phyloP scores from a whole-genome alignment of 2,329 filamentous ascomycete species.

The Fusarium nodosum region DNA sequence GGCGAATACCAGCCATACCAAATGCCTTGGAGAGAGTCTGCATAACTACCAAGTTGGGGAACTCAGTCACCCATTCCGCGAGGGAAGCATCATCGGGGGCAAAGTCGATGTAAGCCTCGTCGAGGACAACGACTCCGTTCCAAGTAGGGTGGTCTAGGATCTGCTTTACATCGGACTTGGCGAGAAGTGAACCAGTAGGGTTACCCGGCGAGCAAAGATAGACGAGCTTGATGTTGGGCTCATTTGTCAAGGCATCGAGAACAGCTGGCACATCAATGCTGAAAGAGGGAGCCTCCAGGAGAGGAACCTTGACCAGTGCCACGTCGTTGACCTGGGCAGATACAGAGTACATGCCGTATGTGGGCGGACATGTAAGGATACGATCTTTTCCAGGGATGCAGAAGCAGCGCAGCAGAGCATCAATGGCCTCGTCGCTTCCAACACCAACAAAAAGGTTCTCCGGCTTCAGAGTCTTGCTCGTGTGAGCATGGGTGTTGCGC shows the following conservation, averaged over 20 bases:
- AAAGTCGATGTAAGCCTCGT: constrained; percentile 98
- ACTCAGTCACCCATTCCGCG: constrained; percentile 91
- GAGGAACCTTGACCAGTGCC: constrained; percentile 84
- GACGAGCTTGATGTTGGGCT: constrained; percentile 81
- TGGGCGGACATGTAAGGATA: constrained; percentile 94
- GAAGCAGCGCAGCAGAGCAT: constrained; percentile 93
- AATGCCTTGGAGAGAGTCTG: constrained; percentile 99
- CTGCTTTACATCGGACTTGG: constrained; percentile 78
- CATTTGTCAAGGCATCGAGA: constrained; percentile 70
- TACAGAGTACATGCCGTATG: constrained; percentile 98
- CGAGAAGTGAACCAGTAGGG: constrained; percentile 84
- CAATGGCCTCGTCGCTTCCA: constrained; percentile 96
- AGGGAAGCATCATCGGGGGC: constrained; percentile 81
- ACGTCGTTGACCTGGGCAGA: constrained; percentile 96
- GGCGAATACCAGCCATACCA: constrained; percentile 90
- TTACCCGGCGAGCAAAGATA: constrained; percentile 98
- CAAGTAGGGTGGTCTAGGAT: constrained; percentile 89
- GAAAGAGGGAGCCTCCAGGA: constrained; percentile 80
- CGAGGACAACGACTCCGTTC: constrained; percentile 94
- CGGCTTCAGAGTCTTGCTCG: constrained; percentile 77
- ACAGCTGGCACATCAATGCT: constrained; percentile 79
- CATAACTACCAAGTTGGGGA: constrained; percentile 97
- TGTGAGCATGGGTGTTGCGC: constrained; percentile 88
- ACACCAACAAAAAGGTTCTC: constrained; percentile 95
- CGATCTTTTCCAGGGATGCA: constrained; percentile 88